Conservation (phyloP, 169 alveolate genomes). For the Babesia ovata region DNA sequence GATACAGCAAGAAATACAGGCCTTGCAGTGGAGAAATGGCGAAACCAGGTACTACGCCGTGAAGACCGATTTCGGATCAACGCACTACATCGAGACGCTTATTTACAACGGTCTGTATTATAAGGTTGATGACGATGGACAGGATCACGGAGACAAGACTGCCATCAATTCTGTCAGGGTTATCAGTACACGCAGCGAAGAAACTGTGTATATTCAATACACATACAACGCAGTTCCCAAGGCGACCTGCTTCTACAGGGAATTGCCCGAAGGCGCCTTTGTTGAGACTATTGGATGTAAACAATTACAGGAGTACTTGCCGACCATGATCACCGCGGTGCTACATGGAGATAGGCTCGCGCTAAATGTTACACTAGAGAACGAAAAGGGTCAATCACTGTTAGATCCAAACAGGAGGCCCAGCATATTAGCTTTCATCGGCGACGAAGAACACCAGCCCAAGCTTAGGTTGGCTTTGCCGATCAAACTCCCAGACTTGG, state of each 20-base stretch:
- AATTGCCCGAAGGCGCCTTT: neutral
- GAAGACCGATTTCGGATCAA: neutral
- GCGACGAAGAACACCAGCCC: neutral
- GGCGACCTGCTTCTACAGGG: constrained; percentile 1
- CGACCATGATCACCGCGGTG: neutral
- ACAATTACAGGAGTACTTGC: neutral
- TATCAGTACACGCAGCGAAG: neutral
- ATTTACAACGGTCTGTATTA: neutral
- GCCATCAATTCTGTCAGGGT: neutral
- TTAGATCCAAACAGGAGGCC: neutral
- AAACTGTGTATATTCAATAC: neutral
- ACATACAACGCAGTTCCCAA: neutral
- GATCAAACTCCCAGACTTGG: neutral
- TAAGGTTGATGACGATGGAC: neutral
- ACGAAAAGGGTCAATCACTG: constrained; percentile 4
- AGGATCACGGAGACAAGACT: neutral
- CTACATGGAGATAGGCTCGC: constrained; percentile 1
- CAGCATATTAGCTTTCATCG: neutral
- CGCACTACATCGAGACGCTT: constrained; percentile 2
- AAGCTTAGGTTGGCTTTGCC: neutral
- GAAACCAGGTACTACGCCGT: neutral
- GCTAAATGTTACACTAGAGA: neutral
- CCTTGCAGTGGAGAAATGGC: neutral
- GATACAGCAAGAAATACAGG: neutral
- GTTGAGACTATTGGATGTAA: neutral